Base-by-base conservation (phyloP, 2,329 filamentous ascomycete species). In the Raffaelea ambrosiae region DNA sequence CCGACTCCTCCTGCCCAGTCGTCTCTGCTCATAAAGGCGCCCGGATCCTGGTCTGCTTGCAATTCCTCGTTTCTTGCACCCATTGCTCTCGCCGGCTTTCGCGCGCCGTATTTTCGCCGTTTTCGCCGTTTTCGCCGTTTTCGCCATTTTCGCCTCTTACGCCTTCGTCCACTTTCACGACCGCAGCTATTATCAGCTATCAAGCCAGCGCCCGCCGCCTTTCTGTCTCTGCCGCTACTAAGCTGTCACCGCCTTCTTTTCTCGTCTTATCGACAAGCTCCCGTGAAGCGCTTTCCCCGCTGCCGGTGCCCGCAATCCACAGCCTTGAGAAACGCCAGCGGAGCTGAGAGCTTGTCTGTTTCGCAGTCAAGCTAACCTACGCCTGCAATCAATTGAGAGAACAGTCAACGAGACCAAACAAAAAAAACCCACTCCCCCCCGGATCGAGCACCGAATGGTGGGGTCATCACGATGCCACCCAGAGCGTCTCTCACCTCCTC, bases 401-500 rank as follows among this genome's bases (percentile, higher is more conserved):
- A 29, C 26, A 7, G 7, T 29, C 26, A 29, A 7, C 13, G 26
- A 29, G 26, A 29, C 26, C 26, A 7, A 13, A 29, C 7, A 29
- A 7, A 29, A 29, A 29, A 29, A 29, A 7, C 26, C 26, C 26
- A 19, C 38, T 4, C 19, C 38, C n/a, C 29, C 20, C 20, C 16
- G n/a, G 48, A 57, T 44, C 31, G 13, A 43, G 23, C 55, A 53
- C 59, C 65, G 68, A 66, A 75, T 79, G 77, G 76, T 76, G 71
- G 73, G 72, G 68, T 73, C 73, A n/a, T n/a, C n/a, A 76, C 76
- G 70, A 95, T 95, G 90, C 89, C 90, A 71, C 88, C 88, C 63
- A 83, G 88, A 77, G 81, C 86, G 60, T 84, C 87, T 57, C 76
- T 95, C 63, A 93, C 87, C 54, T 88, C 86, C 63, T 93, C 88